Base-by-base conservation (phyloP, 2,329 filamentous ascomycete genomes). In the Cryphonectria japonica region DNA sequence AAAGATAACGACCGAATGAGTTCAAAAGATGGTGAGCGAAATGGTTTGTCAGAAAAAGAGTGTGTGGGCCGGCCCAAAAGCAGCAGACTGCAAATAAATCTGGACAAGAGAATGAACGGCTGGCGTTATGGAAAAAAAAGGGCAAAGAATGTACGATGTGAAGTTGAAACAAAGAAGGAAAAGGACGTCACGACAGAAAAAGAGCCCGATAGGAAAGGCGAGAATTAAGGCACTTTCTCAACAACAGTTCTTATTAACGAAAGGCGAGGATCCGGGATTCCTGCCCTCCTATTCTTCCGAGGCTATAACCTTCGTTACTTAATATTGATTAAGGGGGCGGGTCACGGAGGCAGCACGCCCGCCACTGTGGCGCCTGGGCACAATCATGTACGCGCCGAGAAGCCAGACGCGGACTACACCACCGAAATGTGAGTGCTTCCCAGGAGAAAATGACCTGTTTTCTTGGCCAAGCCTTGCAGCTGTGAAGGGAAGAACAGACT, bases 11-110 rank as follows among this genome's bases (percentile, higher is more conserved):
- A 13, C 19, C n/a, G 32, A 52, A 26, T n/a, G 32, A 46, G 39
- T 26, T 8, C 19, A 61, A 13, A n/a, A 46, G 11, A 62, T 19
- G 13, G 50, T 26, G 46, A 22, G 34, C 29, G 50, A 41, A 60
- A 39, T 14, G 14, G 13, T 43, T 39, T 43, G 22, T n/a, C 46
- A n/a, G 2, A 50, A 11, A 60, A 54, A 41, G 37, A 61, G n/a
- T 52, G 39, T 14, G 57, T 72, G 65, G 69, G 68, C 68, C 71
- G 43, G 68, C 68, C 71, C 32, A 64, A 54, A 69, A 41, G 54
- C 7, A 43, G n/a, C 9, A n/a, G 22, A 32, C 32, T 29, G 32
- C 19, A 39, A 43, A 46, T 50, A n/a, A 50, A 46, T 29, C 11
- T 54, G 29, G 54, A 32, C 3, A 26, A 52, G 29, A 50, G 43